Conservation (phyloP, 164 flowering plant species). For the Stephania japonica region DNA sequence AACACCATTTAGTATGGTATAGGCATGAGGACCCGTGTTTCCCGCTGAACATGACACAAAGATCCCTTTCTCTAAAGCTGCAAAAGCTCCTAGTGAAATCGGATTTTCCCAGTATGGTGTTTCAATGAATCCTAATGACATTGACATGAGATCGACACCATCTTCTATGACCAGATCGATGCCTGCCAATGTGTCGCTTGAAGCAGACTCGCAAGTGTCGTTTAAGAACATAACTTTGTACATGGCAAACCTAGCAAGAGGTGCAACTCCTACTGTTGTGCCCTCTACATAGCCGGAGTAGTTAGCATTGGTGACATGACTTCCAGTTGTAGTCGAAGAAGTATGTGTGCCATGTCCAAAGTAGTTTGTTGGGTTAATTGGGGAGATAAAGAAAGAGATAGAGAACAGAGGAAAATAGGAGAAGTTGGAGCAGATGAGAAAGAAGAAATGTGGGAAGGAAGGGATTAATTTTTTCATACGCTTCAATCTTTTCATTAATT, state of each 20-base stretch:
- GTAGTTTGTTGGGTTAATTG: no score
- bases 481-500: no score
- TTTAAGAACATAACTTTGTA: conserved; percentile 29
- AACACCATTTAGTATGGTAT: conserved; percentile 29
- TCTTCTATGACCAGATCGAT: conserved; percentile 48
- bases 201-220: conserved; percentile 13
- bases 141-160: conserved; percentile 38
- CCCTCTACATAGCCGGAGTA: conserved; percentile 41
- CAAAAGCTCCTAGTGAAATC: conserved; percentile 37
- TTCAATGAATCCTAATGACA: conserved; percentile 29
- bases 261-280: conserved; percentile 31
- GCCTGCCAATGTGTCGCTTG: conserved; percentile 32
- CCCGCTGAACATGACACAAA: conserved; percentile 38
- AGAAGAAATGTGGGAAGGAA: no score
- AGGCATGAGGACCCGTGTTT: conserved; percentile 23
- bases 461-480: no score
- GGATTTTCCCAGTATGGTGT: conserved; percentile 19
- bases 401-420: no score
- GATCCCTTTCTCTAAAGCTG: conserved; percentile 39
- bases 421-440: no score
- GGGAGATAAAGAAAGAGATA: no score
- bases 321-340: conserved; percentile 34
- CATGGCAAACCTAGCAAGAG: conserved; percentile 34
- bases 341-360: conserved; percentile 41
- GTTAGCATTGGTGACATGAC: conserved; percentile 8